Percentiles rank a stretch among this genome's conserved stretches.
Evolutionary conservation across 2,329 filamentous ascomycete species (phyloP).

Genomic region (Phaeosphaeria sp.): DNA sequence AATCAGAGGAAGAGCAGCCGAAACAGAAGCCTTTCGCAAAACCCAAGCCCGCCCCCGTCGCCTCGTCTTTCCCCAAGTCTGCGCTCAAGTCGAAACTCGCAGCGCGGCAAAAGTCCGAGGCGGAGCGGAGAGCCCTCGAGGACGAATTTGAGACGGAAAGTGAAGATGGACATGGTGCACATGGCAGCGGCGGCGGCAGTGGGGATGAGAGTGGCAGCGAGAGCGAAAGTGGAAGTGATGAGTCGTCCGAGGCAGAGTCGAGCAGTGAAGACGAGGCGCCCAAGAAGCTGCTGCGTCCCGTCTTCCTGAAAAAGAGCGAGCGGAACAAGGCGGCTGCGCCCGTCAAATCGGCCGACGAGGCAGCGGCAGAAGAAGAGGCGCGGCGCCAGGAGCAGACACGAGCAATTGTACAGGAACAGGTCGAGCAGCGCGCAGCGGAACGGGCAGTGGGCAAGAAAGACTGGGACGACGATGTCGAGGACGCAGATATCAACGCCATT

Average conservation of each 20-base stretch:
- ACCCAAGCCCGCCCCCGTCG: constrained; percentile 47
- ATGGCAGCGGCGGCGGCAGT: constrained; percentile 16
- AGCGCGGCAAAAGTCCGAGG: constrained; percentile 42
- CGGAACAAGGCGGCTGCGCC: constrained; percentile 52
- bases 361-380: constrained; percentile 58
- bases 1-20: constrained; percentile 61
- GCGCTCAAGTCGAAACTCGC: constrained; percentile 52
- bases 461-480: constrained; percentile 75
- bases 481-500: constrained; percentile 75
- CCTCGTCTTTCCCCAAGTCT: constrained; percentile 56
- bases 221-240: constrained; percentile 26
- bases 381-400: constrained; percentile 75
- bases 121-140: constrained; percentile 47
- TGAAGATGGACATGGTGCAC: constrained; percentile 33
- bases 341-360: constrained; percentile 47
- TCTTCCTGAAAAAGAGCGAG: constrained; percentile 70
- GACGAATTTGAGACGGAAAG: constrained; percentile 68
- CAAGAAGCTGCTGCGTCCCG: constrained; percentile 66
- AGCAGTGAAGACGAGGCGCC: constrained; percentile 65
- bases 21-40: constrained; percentile 41
- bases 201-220: constrained; percentile 24
- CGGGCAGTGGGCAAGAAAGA: constrained; percentile 78
- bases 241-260: constrained; percentile 58
- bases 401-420: constrained; percentile 84
- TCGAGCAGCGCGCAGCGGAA: constrained; percentile 79